These are phyloP conservation scores for Rhododendron henanense DNA, from an alignment of 148 eudicot genomes.

Conservation along the genomic window DNA sequence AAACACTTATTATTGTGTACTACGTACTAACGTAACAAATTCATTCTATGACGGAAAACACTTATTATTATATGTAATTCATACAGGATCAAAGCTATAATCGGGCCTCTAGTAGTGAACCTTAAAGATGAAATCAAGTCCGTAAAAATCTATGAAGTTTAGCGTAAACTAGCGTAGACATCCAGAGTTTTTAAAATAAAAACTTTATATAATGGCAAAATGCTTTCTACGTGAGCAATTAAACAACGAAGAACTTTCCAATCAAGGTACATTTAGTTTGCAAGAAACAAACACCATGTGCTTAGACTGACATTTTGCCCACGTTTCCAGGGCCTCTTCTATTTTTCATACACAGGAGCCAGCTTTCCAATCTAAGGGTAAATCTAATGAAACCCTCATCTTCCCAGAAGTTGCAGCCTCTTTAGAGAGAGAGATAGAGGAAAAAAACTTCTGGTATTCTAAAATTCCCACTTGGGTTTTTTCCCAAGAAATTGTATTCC, in stretches of 20 bases:
- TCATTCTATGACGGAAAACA: not conserved
- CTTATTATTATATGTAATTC: too few relatives aligned
- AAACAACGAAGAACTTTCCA: not conserved
- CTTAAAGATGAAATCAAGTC: too few relatives aligned
- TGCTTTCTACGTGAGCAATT: not conserved
- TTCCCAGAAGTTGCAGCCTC: not conserved
- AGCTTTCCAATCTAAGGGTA: not conserved
- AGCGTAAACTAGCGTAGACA: not conserved
- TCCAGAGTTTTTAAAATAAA: too few relatives aligned
- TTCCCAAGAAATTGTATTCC: not conserved
- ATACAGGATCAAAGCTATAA: too few relatives aligned
- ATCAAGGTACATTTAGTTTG: not conserved
- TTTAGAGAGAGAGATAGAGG: not conserved
- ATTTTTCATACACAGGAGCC: not conserved
- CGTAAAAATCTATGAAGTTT: accelerated
- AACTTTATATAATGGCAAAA: not conserved
- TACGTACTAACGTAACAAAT: not conserved
- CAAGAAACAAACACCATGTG: slow-evolving; percentile 5
- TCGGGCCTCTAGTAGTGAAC: too few relatives aligned
- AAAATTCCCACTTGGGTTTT: not conserved
- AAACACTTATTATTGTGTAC: too few relatives aligned
- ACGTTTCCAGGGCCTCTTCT: not conserved
- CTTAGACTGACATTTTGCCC: not conserved
- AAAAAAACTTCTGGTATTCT: not conserved
- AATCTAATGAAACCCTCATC: not conserved